phyloP scores from a whole-genome alignment of 306 rosid species.

The Carpinus fangiana region DNA sequence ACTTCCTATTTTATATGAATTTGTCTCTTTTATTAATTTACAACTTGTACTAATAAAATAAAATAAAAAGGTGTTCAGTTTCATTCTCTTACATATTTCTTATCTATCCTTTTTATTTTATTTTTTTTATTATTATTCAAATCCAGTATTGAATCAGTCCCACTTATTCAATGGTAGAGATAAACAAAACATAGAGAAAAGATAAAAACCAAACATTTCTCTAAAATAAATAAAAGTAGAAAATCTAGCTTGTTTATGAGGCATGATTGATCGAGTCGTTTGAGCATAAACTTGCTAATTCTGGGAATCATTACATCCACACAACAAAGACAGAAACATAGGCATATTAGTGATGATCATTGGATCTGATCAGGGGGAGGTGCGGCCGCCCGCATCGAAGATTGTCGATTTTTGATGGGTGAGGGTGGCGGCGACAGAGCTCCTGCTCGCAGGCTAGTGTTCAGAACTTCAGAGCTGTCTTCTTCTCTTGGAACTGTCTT shows the following conservation, averaged over 20 bases:
- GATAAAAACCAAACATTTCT: too few relatives aligned
- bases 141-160: too few relatives aligned
- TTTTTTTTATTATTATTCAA: too few relatives aligned
- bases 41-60: background rate
- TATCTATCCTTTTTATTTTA: too few relatives aligned
- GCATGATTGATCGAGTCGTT: background rate
- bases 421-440: constrained; percentile 32
- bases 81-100: too few relatives aligned
- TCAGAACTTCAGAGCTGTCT: constrained; percentile 1
- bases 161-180: too few relatives aligned
- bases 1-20: too few relatives aligned
- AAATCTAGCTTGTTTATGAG: background rate
- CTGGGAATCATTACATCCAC: background rate
- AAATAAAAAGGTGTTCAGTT: too few relatives aligned
- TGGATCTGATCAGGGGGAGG: constrained; percentile 9
- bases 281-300: background rate
- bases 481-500: constrained; percentile 5
- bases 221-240: background rate
- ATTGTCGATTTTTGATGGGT: constrained; percentile 12
- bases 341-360: background rate
- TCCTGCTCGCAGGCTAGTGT: background rate
- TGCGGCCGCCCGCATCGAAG: background rate
- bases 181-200: too few relatives aligned
- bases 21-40: too few relatives aligned
- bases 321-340: background rate